Conservation (phyloP, 148 eudicot genomes). For the Amaranthus palmeri region DNA sequence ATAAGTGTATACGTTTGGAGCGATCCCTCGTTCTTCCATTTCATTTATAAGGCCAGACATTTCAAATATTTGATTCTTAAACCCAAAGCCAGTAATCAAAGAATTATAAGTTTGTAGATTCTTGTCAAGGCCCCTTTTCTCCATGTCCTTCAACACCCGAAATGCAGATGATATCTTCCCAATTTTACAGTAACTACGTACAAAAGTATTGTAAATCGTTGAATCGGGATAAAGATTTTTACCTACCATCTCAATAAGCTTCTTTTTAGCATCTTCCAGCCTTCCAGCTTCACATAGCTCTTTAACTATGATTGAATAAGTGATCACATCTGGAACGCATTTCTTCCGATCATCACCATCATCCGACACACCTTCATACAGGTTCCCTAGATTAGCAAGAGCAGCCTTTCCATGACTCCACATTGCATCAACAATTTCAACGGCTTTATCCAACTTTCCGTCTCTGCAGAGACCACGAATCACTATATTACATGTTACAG, state of each 20-base stretch:
- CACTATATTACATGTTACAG: slow-evolving; percentile 82
- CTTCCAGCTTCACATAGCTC: slow-evolving; percentile 73
- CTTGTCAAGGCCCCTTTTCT: slow-evolving; percentile 69
- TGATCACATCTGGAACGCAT: slow-evolving; percentile 75
- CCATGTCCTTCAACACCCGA: slow-evolving; percentile 96
- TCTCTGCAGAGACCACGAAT: slow-evolving; percentile 73
- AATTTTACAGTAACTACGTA: slow-evolving; percentile 54
- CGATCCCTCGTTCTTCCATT: slow-evolving; percentile 79
- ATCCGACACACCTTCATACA: slow-evolving; percentile 44
- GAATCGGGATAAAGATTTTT: slow-evolving; percentile 76
- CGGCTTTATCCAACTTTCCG: slow-evolving; percentile 81
- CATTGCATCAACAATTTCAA: slow-evolving; percentile 73
- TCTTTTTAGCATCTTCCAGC: slow-evolving; percentile 84
- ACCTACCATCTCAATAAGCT: slow-evolving; percentile 77
- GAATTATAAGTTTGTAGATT: slow-evolving; percentile 78
- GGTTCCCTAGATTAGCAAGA: slow-evolving; percentile 53
- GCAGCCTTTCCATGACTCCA: slow-evolving; percentile 84
- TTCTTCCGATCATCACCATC: slow-evolving; percentile 30
- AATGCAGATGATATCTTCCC: slow-evolving; percentile 88
- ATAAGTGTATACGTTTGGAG: slow-evolving; percentile 71
- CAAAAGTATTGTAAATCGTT: slow-evolving; percentile 54
- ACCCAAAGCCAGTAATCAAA: slow-evolving; percentile 64
- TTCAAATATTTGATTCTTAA: slow-evolving; percentile 75
- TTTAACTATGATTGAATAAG: slow-evolving; percentile 79
- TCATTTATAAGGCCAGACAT: slow-evolving; percentile 86